Percentiles rank a stretch among this genome's conserved stretches.
Evolutionary conservation across 2,329 filamentous ascomycete species (phyloP).

Genomic region (Fusarium sp.): DNA sequence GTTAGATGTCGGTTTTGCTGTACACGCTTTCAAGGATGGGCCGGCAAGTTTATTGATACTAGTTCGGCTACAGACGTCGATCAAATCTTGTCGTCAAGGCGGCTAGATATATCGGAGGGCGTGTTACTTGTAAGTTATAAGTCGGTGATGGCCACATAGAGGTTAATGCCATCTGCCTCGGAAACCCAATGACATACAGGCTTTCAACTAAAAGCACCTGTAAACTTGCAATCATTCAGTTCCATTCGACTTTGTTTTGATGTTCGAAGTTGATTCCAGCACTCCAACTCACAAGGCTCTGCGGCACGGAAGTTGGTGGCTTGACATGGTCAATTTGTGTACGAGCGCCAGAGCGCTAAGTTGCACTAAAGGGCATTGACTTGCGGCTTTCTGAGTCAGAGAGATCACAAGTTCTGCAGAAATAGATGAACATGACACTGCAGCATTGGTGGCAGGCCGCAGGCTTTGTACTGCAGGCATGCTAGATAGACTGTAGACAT

Average conservation of each 20-base stretch:
- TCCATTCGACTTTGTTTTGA: background rate
- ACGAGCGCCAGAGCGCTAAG: slow-evolving; percentile 13
- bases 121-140: background rate
- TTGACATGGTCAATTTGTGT: slow-evolving; percentile 9
- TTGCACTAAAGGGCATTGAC: slow-evolving; percentile 25
- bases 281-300: slow-evolving; percentile 3
- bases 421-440: slow-evolving; percentile 28
- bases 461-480: background rate
- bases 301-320: slow-evolving; percentile 19
- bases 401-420: slow-evolving; percentile 21
- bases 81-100: slow-evolving; percentile 18
- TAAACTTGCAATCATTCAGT: background rate
- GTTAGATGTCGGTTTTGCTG: background rate
- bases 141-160: slow-evolving; percentile 1
- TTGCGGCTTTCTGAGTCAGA: slow-evolving; percentile 38
- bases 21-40: slow-evolving; percentile 1
- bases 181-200: background rate
- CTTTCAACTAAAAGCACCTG: background rate
- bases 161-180: background rate
- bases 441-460: slow-evolving; percentile 10
- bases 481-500: too few relatives aligned
- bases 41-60: slow-evolving; percentile 18
- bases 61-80: slow-evolving; percentile 20
- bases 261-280: background rate
- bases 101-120: background rate